Percentiles rank a stretch among this genome's conserved stretches.
Conservation (phyloP, 2,329 filamentous ascomycete species). For the Penicillium hordei region DNA sequence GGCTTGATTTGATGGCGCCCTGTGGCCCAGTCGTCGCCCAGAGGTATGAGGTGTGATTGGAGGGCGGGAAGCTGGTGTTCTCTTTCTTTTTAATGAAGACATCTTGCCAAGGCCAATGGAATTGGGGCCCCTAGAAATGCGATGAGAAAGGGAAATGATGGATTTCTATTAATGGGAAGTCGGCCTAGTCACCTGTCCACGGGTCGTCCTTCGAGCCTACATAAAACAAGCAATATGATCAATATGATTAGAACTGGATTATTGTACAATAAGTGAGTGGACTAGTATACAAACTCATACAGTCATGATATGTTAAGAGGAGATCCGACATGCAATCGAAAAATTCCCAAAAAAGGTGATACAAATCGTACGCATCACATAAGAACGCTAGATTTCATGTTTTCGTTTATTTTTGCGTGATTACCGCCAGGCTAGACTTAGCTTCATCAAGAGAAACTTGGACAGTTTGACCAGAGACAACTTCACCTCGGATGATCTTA, state of each 20-base stretch:
- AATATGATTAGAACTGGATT: constrained; percentile 9
- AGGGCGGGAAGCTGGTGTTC: constrained; percentile 7
- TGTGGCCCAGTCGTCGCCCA: constrained; percentile 5
- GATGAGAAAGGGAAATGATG: neutral
- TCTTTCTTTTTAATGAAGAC: constrained; percentile 20
- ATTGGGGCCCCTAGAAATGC: neutral
- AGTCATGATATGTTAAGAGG: constrained; percentile 5
- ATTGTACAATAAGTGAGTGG: constrained; percentile 7
- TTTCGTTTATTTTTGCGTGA: constrained; percentile 21
- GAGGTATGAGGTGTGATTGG: constrained; percentile 16
- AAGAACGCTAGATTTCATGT: constrained; percentile 7
- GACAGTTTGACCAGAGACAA: constrained; percentile 73
- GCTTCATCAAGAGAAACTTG: constrained; percentile 67
- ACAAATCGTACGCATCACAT: constrained; percentile 4
- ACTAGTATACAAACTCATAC: constrained; percentile 18
- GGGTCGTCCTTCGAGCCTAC: neutral
- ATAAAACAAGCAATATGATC: neutral
- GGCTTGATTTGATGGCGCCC: constrained; percentile 8
- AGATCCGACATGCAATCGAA: constrained; percentile 6
- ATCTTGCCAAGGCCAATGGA: constrained; percentile 1
- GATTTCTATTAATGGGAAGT: neutral
- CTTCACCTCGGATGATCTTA: constrained; percentile 81
- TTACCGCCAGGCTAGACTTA: constrained; percentile 58
- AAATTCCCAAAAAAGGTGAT: constrained; percentile 4
- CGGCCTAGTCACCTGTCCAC: neutral